A percentile compares a stretch with the other conserved stretches of the same genome.
Evolutionary conservation across 805 yeast species (phyloP).

Genomic region (Cyberlindnera suaveolens): DNA sequence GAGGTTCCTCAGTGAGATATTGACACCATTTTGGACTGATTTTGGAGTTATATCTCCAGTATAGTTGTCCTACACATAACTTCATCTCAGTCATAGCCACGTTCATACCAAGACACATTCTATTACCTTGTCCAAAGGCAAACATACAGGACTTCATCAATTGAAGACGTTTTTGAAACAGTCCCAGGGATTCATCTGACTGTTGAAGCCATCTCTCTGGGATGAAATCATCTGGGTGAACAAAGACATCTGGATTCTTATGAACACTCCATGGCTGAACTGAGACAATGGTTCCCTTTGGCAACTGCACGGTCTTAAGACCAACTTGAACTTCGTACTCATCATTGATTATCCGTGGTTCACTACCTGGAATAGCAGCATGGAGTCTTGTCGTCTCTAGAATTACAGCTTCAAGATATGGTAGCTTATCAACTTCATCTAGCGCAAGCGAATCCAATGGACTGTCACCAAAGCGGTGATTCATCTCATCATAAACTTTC

Average conservation of each 20-base stretch:
- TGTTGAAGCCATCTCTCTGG: conserved; percentile 59
- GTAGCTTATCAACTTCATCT: conserved; percentile 46
- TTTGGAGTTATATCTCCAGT: conserved; percentile 39
- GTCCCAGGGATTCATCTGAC: conserved; percentile 28
- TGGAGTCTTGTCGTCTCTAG: conserved; percentile 58
- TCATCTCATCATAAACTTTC: conserved; percentile 41
- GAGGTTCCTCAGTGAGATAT: conserved; percentile 19
- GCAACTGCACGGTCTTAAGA: conserved; percentile 29
- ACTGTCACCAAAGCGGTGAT: conserved; percentile 28
- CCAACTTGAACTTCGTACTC: conserved; percentile 14
- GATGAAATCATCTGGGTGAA: conserved; percentile 40
- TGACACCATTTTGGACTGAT: conserved; percentile 41
- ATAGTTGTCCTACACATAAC: conserved; percentile 44
- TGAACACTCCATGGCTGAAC: conserved; percentile 66
- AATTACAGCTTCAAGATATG: conserved; percentile 54
- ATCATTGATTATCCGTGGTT: conserved; percentile 45
- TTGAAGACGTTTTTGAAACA: conserved; percentile 31
- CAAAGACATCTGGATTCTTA: conserved; percentile 40
- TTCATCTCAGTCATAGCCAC: conserved; percentile 64
- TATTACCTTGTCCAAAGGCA: conserved; percentile 67
- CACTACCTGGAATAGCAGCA: conserved; percentile 70
- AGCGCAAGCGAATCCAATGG: conserved; percentile 14
- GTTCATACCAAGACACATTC: conserved; percentile 73
- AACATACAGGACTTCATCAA: conserved; percentile 48
- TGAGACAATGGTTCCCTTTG: conserved; percentile 50